Percentiles rank a stretch among this genome's conserved stretches.
These are phyloP conservation scores for Fusarium nurragi DNA, from an alignment of 2,329 filamentous ascomycete species.

Conservation along the genomic window DNA sequence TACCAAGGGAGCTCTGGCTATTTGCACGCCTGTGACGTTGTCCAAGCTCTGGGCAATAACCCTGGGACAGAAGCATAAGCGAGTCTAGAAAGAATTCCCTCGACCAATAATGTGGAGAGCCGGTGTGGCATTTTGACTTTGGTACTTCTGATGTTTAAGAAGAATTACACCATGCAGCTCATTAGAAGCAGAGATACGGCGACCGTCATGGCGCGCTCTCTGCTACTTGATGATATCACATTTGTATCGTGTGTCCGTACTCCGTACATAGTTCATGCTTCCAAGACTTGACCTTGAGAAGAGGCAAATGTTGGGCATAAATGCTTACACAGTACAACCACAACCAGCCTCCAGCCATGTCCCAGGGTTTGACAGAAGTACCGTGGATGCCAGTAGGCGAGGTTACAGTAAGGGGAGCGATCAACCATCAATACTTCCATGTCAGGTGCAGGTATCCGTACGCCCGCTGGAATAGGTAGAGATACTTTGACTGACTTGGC, in stretches of 20 bases:
- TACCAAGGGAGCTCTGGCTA: conserved; percentile 2
- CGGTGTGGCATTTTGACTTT: background rate
- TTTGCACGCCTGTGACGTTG: conserved; percentile 37
- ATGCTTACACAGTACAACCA: conserved; percentile 19
- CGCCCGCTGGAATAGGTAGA: background rate
- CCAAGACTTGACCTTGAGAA: conserved; percentile 15
- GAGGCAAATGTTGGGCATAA: conserved; percentile 39
- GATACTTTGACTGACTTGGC: conserved; percentile 2
- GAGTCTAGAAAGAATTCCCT: background rate
- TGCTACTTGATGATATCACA: conserved; percentile 18
- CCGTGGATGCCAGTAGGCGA: conserved; percentile 28
- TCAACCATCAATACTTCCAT: conserved; percentile 2
- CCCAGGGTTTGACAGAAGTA: conserved; percentile 27
- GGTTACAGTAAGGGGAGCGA: conserved; percentile 25
- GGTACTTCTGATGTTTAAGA: background rate
- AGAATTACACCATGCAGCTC: background rate
- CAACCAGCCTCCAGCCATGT: conserved; percentile 5
- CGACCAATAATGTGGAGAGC: conserved; percentile 4
- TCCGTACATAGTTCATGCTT: background rate
- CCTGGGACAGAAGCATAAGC: conserved; percentile 23
- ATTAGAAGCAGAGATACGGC: background rate
- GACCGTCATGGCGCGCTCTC: background rate
- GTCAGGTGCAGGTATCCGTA: conserved; percentile 21
- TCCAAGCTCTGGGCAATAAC: conserved; percentile 3
- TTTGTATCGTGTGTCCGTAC: background rate